Evolutionary conservation across 164 flowering plant species (phyloP).

Genomic region (Stephania japonica): DNA sequence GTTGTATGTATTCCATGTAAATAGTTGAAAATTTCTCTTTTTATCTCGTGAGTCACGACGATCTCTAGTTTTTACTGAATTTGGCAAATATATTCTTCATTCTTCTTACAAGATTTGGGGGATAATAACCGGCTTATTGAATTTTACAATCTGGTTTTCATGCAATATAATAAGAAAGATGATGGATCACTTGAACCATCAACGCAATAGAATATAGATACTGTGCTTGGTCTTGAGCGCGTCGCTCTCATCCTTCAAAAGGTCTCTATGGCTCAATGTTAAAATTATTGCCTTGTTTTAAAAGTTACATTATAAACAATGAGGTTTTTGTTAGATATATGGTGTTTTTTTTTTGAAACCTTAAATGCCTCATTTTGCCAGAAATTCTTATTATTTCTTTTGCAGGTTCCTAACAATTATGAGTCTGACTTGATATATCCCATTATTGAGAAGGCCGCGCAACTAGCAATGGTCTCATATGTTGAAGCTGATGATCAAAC

Average conservation of each 20-base stretch:
- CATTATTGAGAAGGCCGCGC: constrained; percentile 74
- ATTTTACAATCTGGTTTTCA: constrained; percentile 90
- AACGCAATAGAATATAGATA: constrained; percentile 81
- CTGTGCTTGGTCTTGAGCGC: constrained; percentile 91
- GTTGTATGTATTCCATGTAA: constrained; percentile 32
- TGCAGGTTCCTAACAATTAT: constrained; percentile 92
- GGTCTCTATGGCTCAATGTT: constrained; percentile 25
- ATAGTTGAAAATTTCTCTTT: not conserved
- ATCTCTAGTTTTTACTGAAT: not conserved
- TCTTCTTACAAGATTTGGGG: constrained; percentile 65
- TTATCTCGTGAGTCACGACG: not conserved
- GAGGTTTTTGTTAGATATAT: not conserved
- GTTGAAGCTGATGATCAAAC: constrained; percentile 46
- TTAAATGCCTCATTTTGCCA: not conserved
- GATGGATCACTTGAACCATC: constrained; percentile 90
- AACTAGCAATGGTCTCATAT: constrained; percentile 70
- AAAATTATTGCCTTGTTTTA: not conserved
- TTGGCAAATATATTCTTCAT: not conserved
- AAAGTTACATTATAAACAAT: not conserved
- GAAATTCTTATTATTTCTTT: not conserved
- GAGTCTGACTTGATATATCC: constrained; percentile 95
- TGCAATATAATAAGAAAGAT: constrained; percentile 85
- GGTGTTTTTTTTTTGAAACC: not conserved
- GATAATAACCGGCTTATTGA: constrained; percentile 94
- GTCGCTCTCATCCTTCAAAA: constrained; percentile 92